phyloP scores from a whole-genome alignment of 345 rosid species.

The Brassica juncea region DNA sequence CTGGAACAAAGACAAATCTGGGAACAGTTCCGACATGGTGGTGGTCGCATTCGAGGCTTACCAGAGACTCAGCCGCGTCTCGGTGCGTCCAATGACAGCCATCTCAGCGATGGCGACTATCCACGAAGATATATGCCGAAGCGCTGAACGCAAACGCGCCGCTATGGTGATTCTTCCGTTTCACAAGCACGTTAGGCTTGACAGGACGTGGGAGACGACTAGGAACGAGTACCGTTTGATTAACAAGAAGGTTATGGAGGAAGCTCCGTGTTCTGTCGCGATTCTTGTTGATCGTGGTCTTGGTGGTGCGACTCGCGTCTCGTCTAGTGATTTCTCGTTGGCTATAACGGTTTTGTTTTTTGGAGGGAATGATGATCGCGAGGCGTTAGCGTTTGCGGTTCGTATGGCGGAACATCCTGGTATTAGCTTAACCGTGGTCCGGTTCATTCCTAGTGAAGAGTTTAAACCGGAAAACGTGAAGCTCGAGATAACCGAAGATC shows the following conservation, averaged over 20 bases:
- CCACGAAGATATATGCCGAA: slow-evolving; percentile 64
- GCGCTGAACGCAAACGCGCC: slow-evolving; percentile 61
- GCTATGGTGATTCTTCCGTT: slow-evolving; percentile 76
- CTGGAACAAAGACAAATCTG: slow-evolving; percentile 64
- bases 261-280: slow-evolving; percentile 75
- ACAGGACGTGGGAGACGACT: slow-evolving; percentile 65
- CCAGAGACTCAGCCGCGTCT: slow-evolving; percentile 58
- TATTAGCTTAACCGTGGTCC: slow-evolving; percentile 51
- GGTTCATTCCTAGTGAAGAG: slow-evolving; percentile 45
- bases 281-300: slow-evolving; percentile 85
- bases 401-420: slow-evolving; percentile 93
- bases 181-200: slow-evolving; percentile 76
- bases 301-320: slow-evolving; percentile 69
- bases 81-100: slow-evolving; percentile 83
- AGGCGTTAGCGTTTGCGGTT: slow-evolving; percentile 73
- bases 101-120: slow-evolving; percentile 66
- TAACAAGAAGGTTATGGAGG: slow-evolving; percentile 63
- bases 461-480: slow-evolving; percentile 44
- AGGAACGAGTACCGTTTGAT: slow-evolving; percentile 54
- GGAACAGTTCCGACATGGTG: slow-evolving; percentile 47
- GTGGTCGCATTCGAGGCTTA: slow-evolving; percentile 85
- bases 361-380: slow-evolving; percentile 81
- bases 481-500: slow-evolving; percentile 39
- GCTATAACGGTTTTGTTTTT: slow-evolving; percentile 63
- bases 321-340: slow-evolving; percentile 67